phyloP scores from a whole-genome alignment of 345 rosid species.

The Eutrema japonicum region DNA sequence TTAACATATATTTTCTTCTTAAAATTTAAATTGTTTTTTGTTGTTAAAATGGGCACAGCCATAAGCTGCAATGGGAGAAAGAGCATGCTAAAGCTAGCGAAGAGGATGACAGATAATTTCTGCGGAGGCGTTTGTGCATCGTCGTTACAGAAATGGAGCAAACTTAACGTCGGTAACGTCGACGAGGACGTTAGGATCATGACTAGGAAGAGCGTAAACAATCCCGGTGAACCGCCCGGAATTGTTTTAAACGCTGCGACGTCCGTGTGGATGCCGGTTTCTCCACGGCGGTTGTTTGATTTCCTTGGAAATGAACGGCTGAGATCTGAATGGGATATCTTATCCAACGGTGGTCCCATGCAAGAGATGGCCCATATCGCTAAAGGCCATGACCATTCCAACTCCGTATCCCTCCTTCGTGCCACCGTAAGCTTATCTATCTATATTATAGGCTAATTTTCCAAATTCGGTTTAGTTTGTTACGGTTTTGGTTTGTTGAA shows the following conservation, averaged over 20 bases:
- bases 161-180: slow-evolving; percentile 65
- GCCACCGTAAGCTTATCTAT: slow-evolving; percentile 58
- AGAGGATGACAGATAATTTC: slow-evolving; percentile 92
- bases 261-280: slow-evolving; percentile 88
- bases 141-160: slow-evolving; percentile 86
- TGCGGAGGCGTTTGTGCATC: slow-evolving; percentile 95
- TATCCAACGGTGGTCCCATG: slow-evolving; percentile 96
- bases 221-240: slow-evolving; percentile 98
- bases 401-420: slow-evolving; percentile 94
- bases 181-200: slow-evolving; percentile 87
- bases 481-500: not conserved
- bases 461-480: not conserved
- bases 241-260: slow-evolving; percentile 87
- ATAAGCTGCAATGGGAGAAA: slow-evolving; percentile 64
- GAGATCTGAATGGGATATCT: slow-evolving; percentile 96
- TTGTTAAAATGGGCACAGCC: slow-evolving; percentile 23
- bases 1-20: not conserved
- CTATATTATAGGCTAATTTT: not conserved
- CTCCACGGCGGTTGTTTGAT: slow-evolving; percentile 76
- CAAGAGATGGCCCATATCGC: slow-evolving; percentile 97
- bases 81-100: slow-evolving; percentile 95
- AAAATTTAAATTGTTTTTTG: not conserved
- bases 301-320: slow-evolving; percentile 82
- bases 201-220: slow-evolving; percentile 83
- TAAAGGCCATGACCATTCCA: slow-evolving; percentile 93